A percentile compares a stretch with the other conserved stretches of the same genome.
These are phyloP conservation scores for Sarocladium strictum DNA, from an alignment of 2,329 filamentous ascomycete species.

Conservation along the genomic window DNA sequence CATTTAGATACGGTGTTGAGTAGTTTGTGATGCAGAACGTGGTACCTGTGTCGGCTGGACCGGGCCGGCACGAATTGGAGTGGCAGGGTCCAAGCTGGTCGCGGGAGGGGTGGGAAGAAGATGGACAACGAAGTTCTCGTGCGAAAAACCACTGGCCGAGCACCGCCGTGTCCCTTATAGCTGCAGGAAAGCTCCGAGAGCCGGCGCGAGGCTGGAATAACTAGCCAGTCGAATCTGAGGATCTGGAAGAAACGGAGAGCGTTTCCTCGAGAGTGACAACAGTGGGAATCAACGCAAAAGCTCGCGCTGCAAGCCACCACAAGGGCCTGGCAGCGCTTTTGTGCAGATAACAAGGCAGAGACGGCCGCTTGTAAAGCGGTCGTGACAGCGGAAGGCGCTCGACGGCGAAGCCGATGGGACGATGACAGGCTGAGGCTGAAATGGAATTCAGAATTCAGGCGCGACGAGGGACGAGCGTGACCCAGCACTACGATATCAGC, in stretches of 20 bases:
- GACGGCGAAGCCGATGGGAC: background rate
- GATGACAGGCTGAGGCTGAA: background rate
- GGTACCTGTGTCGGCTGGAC: background rate
- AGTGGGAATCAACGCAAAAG: background rate
- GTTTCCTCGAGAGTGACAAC: background rate
- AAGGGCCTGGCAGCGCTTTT: background rate
- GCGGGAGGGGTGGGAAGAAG: too few species aligned
- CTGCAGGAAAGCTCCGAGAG: background rate
- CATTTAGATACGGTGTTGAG: slow-evolving; percentile 26
- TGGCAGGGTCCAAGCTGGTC: background rate
- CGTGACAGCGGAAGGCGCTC: background rate
- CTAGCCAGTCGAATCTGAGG: background rate
- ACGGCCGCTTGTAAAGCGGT: background rate
- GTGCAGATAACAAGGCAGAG: background rate
- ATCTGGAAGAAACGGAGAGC: background rate
- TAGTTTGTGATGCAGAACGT: background rate
- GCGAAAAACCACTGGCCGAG: background rate
- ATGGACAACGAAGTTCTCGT: too few species aligned
- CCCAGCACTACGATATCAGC: background rate
- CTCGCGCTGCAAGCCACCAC: background rate
- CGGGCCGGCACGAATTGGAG: background rate
- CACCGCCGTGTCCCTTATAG: background rate
- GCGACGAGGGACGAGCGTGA: background rate
- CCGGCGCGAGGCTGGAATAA: background rate
- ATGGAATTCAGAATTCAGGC: background rate